Evolutionary conservation across 169 alveolate species (phyloP).

Genomic region (Plasmodium malariae): DNA sequence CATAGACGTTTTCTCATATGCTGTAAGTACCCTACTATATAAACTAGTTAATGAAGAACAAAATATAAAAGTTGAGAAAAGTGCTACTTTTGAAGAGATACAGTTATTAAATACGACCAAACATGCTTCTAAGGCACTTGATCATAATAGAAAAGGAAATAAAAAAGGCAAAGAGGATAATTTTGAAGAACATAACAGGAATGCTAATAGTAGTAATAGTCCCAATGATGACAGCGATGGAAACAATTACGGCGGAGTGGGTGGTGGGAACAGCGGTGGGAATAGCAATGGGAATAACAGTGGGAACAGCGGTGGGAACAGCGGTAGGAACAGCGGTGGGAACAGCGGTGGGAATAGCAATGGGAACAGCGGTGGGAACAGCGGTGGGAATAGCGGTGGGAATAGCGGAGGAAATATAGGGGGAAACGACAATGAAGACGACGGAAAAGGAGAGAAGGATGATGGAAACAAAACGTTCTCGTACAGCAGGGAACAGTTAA

Average conservation of each 20-base stretch:
- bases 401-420: neutral
- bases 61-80: slow-evolving; percentile 33
- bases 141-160: slow-evolving; percentile 5
- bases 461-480: slow-evolving; percentile 18
- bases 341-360: neutral
- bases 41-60: slow-evolving; percentile 68
- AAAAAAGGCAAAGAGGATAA: neutral
- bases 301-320: neutral
- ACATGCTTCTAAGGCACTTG: slow-evolving; percentile 11
- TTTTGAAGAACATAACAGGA: neutral
- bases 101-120: slow-evolving; percentile 15
- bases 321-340: neutral
- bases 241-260: neutral
- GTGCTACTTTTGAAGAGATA: slow-evolving; percentile 18
- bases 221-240: neutral
- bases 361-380: neutral
- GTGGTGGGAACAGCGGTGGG: neutral
- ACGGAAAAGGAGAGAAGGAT: slow-evolving; percentile 38
- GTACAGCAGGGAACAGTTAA: slow-evolving; percentile 65
- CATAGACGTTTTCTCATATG: slow-evolving; percentile 47
- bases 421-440: slow-evolving; percentile 24
- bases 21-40: slow-evolving; percentile 45
- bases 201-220: neutral
- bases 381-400: neutral
- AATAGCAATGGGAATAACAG: neutral